Base-by-base conservation (phyloP, 257 asterid genomes). In the Lycium barbarum region DNA sequence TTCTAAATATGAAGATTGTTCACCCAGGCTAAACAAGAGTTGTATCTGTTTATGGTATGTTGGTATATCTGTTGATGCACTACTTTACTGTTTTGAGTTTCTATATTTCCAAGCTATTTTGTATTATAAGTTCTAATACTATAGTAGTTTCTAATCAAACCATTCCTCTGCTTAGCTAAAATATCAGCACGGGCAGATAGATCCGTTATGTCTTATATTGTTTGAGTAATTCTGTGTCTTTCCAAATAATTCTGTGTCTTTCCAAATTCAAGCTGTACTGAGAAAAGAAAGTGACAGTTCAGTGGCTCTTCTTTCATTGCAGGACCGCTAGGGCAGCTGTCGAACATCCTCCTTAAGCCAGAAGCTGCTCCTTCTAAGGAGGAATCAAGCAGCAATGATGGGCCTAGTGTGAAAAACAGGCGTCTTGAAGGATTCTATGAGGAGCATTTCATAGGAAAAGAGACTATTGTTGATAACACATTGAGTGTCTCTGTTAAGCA, bases 351-450 rank as follows among this genome's bases (percentile, higher is more conserved):
- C 89, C 89, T 88, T 86, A 87, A 91, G 74, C 59, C 95, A 2
- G 94, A 91, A 88, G 89, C 85, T 80, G 88, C 84, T 84, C 91
- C 87, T 71, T 59, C 83, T 68, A 80, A 91, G 82, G 89, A 76
- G 67, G 93, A 91, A 79, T 88, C 81, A 71, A 62, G 81, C 74
- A 88, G 72, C 70, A 81, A 12, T 62, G 88, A 80, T 11, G 91
- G 86, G 74, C 57, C 88, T 82, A 79, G 73, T 80, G 85, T 84
- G 89, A 80, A 79, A 83, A 87, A 76, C 82, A 87, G 85, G 51
- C 83, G 86, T 85, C 91, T 93, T 87, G 92, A 93, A 86, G 96
- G 92, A 83, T 95, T 93, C 89, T 93, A 83, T 83, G 98, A 93
- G 89, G 99, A 93, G 85, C 94, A 87, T 68, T 57, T 89, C n/a